A percentile compares a stretch with the other conserved stretches of the same genome.
phyloP scores from a whole-genome alignment of 306 rosid genomes.

The Sicyos edulis region DNA sequence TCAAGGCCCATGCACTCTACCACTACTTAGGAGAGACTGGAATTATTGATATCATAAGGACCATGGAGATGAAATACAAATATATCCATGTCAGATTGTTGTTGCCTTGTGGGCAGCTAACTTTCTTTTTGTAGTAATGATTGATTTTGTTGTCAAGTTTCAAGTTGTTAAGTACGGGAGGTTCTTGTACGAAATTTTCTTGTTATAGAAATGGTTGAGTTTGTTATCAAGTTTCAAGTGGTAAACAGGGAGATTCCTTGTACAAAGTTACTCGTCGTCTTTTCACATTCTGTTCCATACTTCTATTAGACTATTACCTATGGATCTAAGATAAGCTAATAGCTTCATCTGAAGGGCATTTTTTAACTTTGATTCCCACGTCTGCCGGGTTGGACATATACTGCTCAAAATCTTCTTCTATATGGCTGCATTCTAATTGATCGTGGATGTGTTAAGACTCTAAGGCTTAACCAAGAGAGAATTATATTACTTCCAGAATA shows the following conservation, averaged over 20 bases:
- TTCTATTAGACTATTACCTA: neutral
- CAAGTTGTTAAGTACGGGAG: neutral
- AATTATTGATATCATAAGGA: neutral
- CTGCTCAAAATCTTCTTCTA: neutral
- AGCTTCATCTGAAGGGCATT: constrained; percentile 2
- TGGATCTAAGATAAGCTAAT: neutral
- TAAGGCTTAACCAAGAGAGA: too few relatives aligned
- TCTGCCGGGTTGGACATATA: neutral
- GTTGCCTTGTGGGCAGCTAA: neutral
- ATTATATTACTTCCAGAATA: too few relatives aligned
- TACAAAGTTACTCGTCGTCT: neutral
- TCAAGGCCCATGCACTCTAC: too few relatives aligned
- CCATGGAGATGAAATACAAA: too few relatives aligned
- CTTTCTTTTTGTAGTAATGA: neutral
- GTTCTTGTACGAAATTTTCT: neutral
- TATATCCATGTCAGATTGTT: too few relatives aligned
- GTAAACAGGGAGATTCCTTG: neutral
- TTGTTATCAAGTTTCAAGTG: neutral
- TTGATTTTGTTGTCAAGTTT: neutral
- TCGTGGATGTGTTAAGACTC: neutral
- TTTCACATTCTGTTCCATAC: neutral
- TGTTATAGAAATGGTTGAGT: neutral
- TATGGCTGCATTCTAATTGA: neutral
- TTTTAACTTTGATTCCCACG: neutral
- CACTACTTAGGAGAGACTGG: too few relatives aligned